Evolutionary conservation across 192 early-diverging fungal species (phyloP).

Genomic region (Martensiomyces pterosporus): DNA sequence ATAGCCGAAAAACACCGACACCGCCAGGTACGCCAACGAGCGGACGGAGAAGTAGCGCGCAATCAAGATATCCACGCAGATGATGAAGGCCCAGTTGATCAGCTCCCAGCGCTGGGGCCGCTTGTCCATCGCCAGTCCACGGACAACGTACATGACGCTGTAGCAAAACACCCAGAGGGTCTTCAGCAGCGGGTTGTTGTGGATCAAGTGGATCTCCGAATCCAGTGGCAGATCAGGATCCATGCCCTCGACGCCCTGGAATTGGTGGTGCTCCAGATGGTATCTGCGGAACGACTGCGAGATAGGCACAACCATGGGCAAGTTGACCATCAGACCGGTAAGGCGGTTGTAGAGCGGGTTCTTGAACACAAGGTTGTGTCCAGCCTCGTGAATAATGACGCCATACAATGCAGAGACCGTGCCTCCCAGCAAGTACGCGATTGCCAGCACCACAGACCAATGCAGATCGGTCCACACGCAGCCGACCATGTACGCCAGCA

Average conservation of each 20-base stretch:
- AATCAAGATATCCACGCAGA: conserved; percentile 55
- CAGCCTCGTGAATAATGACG: conserved; percentile 88
- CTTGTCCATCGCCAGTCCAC: conserved; percentile 61
- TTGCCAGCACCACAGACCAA: conserved; percentile 56
- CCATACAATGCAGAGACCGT: conserved; percentile 77
- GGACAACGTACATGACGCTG: conserved; percentile 76
- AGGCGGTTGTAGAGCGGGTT: conserved; percentile 69
- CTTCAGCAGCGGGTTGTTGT: conserved; percentile 65
- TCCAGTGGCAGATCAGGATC: conserved; percentile 92
- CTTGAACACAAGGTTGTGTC: conserved; percentile 79
- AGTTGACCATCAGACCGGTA: conserved; percentile 79
- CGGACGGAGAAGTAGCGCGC: conserved; percentile 53
- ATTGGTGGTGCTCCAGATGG: conserved; percentile 96
- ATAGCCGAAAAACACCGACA: conserved; percentile 77
- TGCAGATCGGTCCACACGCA: conserved; percentile 57
- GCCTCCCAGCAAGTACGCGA: conserved; percentile 79
- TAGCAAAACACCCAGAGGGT: conserved; percentile 77
- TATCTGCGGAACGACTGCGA: conserved; percentile 80
- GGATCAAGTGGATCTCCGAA: conserved; percentile 73
- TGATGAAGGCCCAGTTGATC: conserved; percentile 61
- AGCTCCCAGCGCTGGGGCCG: conserved; percentile 67
- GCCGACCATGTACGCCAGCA: conserved; percentile 72
- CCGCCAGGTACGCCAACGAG: conserved; percentile 62
- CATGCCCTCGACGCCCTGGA: conserved; percentile 87
- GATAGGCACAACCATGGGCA: conserved; percentile 78